Conservation (phyloP, 371 early-diverging fungal species). For the Synchytrium microbalum region DNA sequence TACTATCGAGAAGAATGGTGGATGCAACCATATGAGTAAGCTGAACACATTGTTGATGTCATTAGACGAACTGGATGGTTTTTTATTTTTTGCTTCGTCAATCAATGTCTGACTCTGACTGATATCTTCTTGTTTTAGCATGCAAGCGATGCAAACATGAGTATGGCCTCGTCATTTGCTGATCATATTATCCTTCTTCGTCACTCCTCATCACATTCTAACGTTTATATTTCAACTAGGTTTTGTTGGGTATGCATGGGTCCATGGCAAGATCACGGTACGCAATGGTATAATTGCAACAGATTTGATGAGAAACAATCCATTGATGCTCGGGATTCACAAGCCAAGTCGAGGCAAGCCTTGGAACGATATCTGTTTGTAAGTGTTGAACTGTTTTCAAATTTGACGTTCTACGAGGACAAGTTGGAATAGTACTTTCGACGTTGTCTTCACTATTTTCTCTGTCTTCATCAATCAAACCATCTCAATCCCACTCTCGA, state of each 20-base stretch:
- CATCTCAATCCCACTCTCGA: not conserved
- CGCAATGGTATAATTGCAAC: slow-evolving; percentile 91
- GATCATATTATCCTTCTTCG: not conserved
- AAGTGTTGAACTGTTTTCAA: slow-evolving; percentile 22
- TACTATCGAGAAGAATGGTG: slow-evolving; percentile 95
- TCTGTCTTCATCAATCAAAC: not conserved
- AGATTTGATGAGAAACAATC: slow-evolving; percentile 81
- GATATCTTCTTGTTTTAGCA: slow-evolving; percentile 1
- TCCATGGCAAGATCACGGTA: slow-evolving; percentile 91
- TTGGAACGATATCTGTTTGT: slow-evolving; percentile 93
- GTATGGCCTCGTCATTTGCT: slow-evolving; percentile 10
- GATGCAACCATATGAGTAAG: slow-evolving; percentile 43
- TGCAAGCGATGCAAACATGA: slow-evolving; percentile 43
- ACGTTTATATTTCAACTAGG: slow-evolving; percentile 10
- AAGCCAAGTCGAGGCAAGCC: slow-evolving; percentile 77
- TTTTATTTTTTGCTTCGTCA: not conserved
- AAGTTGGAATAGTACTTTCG: not conserved
- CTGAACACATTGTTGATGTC: no score
- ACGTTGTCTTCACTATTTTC: not conserved
- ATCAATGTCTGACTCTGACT: not conserved
- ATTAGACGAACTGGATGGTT: no score
- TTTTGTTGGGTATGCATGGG: slow-evolving; percentile 56
- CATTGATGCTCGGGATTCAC: slow-evolving; percentile 68
- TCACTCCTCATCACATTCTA: not conserved
- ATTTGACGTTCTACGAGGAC: slow-evolving; percentile 9